Percentiles rank a stretch among this genome's conserved stretches.
These are phyloP conservation scores for Jaltomata sinuosa DNA, from an alignment of 257 asterid species.

Conservation along the genomic window DNA sequence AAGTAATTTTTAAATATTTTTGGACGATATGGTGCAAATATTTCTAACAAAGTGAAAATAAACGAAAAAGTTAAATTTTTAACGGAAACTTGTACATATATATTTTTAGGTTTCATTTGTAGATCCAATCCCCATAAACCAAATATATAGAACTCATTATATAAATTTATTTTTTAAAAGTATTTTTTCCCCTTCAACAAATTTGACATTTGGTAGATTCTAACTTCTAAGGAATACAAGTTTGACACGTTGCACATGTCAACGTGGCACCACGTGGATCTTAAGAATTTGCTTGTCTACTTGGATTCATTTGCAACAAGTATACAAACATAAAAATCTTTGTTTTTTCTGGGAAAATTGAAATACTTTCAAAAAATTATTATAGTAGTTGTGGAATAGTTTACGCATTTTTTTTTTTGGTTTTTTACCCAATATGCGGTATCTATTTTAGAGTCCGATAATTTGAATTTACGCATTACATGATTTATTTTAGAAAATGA, in stretches of 20 bases:
- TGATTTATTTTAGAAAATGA: no score
- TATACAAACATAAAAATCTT: neutral
- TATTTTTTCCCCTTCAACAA: neutral
- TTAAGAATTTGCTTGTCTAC: neutral
- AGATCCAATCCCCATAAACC: no score
- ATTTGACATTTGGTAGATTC: neutral
- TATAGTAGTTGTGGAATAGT: neutral
- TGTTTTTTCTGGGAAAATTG: neutral
- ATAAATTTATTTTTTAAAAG: no score
- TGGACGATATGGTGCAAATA: no score
- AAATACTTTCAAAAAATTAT: neutral
- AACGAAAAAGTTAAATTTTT: no score
- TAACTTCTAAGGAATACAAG: neutral
- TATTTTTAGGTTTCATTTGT: no score
- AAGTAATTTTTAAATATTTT: no score
- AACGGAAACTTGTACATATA: no score
- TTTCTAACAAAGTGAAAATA: no score
- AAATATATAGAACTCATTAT: no score
- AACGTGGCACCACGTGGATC: conserved; percentile 5
- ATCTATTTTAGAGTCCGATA: no score
- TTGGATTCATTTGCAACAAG: neutral
- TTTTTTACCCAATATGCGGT: neutral
- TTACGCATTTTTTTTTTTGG: no score
- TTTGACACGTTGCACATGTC: conserved; percentile 2
- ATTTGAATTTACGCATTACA: neutral